Conservation (phyloP, 78 protist genomes). For the Dictyostelium capitatum region DNA sequence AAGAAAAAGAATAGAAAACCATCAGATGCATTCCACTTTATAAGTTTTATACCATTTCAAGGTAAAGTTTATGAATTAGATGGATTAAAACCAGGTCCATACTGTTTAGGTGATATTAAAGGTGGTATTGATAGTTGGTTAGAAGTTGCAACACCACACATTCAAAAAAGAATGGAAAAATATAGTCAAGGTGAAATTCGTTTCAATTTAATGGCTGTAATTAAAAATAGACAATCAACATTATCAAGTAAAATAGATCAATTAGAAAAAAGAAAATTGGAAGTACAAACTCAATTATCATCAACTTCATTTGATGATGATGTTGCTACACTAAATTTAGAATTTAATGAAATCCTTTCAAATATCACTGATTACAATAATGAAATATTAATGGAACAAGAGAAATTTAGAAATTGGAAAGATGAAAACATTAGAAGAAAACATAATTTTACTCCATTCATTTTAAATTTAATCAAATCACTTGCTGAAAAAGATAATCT, state of each 20-base stretch:
- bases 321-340: slow-evolving; percentile 13
- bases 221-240: slow-evolving; percentile 40
- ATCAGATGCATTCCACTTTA: slow-evolving; percentile 96
- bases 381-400: slow-evolving; percentile 65
- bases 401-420: slow-evolving; percentile 68
- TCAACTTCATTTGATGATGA: not conserved
- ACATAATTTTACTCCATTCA: slow-evolving; percentile 97
- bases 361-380: slow-evolving; percentile 22
- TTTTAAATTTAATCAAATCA: slow-evolving; percentile 85
- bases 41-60: slow-evolving; percentile 92
- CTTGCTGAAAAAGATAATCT: slow-evolving; percentile 88
- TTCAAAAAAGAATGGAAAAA: slow-evolving; percentile 86
- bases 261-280: slow-evolving; percentile 7
- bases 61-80: slow-evolving; percentile 97
- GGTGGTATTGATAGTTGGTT: slow-evolving; percentile 36
- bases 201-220: slow-evolving; percentile 94
- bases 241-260: not conserved
- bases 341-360: not conserved
- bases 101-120: slow-evolving; percentile 73
- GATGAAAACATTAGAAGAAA: slow-evolving; percentile 93
- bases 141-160: slow-evolving; percentile 57
- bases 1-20: slow-evolving; percentile 48
- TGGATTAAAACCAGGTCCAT: slow-evolving; percentile 97
- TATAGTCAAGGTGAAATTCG: slow-evolving; percentile 89
- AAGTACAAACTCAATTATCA: not conserved